Percentiles rank a stretch among this genome's conserved stretches.
Conservation (phyloP, 73 alveolate genomes). For the Loxodes magnus region DNA sequence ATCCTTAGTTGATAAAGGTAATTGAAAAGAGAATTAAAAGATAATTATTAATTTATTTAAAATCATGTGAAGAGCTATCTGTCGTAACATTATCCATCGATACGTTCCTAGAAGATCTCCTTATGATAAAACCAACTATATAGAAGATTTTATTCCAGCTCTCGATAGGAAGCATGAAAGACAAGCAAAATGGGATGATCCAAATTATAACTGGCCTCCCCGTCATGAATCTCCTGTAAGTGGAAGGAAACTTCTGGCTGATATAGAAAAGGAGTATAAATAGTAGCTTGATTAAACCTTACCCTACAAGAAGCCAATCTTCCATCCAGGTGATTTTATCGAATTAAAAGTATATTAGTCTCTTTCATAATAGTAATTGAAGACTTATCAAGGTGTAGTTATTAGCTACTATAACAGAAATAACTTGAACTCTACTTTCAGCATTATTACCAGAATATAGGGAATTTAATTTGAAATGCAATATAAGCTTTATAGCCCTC, state of each 20-base stretch:
- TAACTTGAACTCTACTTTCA: background rate
- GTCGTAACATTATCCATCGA: conserved; percentile 3
- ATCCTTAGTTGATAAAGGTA: too few species aligned
- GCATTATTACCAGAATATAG: background rate
- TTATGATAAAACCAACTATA: conserved; percentile 8
- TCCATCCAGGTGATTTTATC: conserved; percentile 6
- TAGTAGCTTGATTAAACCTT: background rate
- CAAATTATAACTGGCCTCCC: conserved; percentile 11
- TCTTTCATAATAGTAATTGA: background rate
- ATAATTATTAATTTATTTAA: too few species aligned
- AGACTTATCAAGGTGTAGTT: background rate
- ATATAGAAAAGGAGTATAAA: background rate
- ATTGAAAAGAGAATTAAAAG: too few species aligned
- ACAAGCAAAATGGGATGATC: conserved; percentile 14
- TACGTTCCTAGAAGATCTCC: conserved; percentile 6
- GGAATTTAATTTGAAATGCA: background rate
- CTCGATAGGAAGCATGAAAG: background rate
- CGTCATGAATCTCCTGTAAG: background rate
- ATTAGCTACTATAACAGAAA: background rate
- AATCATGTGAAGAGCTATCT: too few species aligned
- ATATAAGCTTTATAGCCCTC: background rate
- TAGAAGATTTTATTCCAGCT: conserved; percentile 7
- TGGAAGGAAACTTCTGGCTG: background rate
- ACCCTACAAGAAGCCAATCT: background rate
- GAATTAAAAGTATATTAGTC: background rate